Percentiles rank a stretch among this genome's conserved stretches.
phyloP scores from a whole-genome alignment of 2,329 filamentous ascomycete species.

The Metarhizium brunneum region DNA sequence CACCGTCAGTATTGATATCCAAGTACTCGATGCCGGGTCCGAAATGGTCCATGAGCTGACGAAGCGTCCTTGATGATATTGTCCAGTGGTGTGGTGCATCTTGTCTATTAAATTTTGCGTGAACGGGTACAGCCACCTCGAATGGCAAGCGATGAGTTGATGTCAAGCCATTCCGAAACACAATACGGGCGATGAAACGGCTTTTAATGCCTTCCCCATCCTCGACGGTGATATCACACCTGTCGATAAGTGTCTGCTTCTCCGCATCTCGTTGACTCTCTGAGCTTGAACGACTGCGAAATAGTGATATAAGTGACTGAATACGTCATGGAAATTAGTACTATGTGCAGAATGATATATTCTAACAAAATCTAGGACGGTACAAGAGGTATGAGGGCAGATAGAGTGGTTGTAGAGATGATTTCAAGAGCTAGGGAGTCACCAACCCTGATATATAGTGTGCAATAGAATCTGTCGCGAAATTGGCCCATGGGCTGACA shows the following conservation, averaged over 20 bases:
- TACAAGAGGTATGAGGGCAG: not conserved
- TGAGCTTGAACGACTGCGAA: slow-evolving; percentile 53
- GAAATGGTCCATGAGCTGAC: slow-evolving; percentile 73
- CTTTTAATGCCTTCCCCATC: slow-evolving; percentile 64
- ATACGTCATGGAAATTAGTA: not conserved
- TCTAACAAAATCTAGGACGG: not conserved
- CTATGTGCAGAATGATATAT: not conserved
- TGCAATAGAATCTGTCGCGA: slow-evolving; percentile 60
- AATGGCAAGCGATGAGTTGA: slow-evolving; percentile 72
- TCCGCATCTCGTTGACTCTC: slow-evolving; percentile 51
- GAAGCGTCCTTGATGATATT: slow-evolving; percentile 60
- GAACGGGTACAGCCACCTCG: slow-evolving; percentile 63
- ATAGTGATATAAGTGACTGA: slow-evolving; percentile 61
- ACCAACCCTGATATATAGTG: slow-evolving; percentile 59
- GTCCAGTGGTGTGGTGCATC: slow-evolving; percentile 62
- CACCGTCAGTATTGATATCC: slow-evolving; percentile 65
- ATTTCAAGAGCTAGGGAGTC: not conserved
- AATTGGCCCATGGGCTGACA: slow-evolving; percentile 47
- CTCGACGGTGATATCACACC: slow-evolving; percentile 65
- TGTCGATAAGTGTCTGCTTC: slow-evolving; percentile 61
- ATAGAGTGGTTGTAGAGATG: not conserved
- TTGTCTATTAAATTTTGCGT: slow-evolving; percentile 63
- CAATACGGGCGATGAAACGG: slow-evolving; percentile 63
- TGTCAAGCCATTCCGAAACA: slow-evolving; percentile 66
- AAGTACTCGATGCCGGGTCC: slow-evolving; percentile 72